Evolutionary conservation across 768 basidiomycete species (phyloP).

Genomic region (Boletus rufocinnamomeus): DNA sequence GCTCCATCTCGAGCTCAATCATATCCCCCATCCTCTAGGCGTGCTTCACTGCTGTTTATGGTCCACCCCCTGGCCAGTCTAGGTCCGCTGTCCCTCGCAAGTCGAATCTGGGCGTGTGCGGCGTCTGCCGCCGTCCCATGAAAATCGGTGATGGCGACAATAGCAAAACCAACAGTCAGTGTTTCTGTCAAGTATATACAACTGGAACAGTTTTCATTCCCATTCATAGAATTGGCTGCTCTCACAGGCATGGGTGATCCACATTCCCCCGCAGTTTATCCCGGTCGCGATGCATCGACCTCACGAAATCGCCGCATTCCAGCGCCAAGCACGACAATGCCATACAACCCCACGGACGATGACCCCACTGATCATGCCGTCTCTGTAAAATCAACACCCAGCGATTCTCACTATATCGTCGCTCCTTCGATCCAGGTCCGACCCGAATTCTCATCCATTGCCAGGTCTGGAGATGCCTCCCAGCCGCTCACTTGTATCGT

Average conservation of each 20-base stretch:
- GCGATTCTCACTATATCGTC: conserved; percentile 71
- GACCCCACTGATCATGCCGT: conserved; percentile 72
- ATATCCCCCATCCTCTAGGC: conserved; percentile 52
- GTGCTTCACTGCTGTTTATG: conserved; percentile 96
- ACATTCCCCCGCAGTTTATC: conserved; percentile 55
- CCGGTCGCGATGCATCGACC: conserved; percentile 60
- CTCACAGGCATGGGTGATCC: conserved; percentile 86
- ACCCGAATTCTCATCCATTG: conserved; percentile 84
- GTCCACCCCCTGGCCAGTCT: conserved; percentile 68
- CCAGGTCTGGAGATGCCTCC: conserved; percentile 64
- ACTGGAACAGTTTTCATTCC: conserved; percentile 7
- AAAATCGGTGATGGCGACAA: conserved; percentile 88
- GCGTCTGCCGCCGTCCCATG: conserved; percentile 96
- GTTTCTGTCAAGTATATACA: background rate
- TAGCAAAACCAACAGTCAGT: conserved; percentile 83
- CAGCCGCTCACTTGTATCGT: conserved; percentile 94
- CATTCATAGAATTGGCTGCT: conserved; percentile 78
- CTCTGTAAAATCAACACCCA: conserved; percentile 49
- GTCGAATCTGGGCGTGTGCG: conserved; percentile 90
- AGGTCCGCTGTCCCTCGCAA: conserved; percentile 60
- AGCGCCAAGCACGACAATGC: conserved; percentile 25
- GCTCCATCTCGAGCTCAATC: conserved; percentile 2
- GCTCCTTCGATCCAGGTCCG: conserved; percentile 93
- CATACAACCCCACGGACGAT: conserved; percentile 77
- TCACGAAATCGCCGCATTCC: conserved; percentile 37